Evolutionary conservation across 106 monocot species (phyloP), one percentile per base, ranked within the genome.

Genomic region (Triglochin maritima): DNA sequence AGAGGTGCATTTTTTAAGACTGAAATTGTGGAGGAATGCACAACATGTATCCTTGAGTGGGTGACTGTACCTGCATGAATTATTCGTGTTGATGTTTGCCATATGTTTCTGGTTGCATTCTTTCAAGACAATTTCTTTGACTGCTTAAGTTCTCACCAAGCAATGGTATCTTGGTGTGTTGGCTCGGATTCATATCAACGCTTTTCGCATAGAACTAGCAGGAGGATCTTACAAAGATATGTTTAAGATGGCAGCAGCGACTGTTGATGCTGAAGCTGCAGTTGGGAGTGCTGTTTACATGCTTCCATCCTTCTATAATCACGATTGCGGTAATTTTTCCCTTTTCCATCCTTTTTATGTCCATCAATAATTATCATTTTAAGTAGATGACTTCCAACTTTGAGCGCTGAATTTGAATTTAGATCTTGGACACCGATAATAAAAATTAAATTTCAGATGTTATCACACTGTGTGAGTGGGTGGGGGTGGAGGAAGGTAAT

Each of bases 291-390:
- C 95, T 59, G 70, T 95, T 66, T 95, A 95, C 72, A 87, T 95
- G 74, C 81, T 95, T 78, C 87, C 95, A 8, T 95, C 95, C 70
- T 85, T 95, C 60, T 90, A 95, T 64, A 95, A 95, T 70, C 95
- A 95, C 80, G 90, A 95, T 48, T 95, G 95, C 66, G 95, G 95
- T 95, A 87, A 5, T 57, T 50, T 57, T 55, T 61, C 43, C 29
- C 60, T 63, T 63, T 49, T 57, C 5, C 9, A 48, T 49, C 13
- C 29, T n/a, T n/a, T n/a, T n/a, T n/a, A n/a, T n/a, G n/a, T n/a
- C n/a, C n/a, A n/a, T n/a, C n/a, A n/a, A n/a, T n/a, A n/a, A n/a
- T n/a, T n/a, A n/a, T n/a, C n/a, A n/a, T n/a, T n/a, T n/a, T n/a
- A n/a, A n/a, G n/a, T n/a, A n/a, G n/a, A n/a, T n/a, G n/a, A n/a